Evolutionary conservation across 1,139 yeast genomes (phyloP).

Genomic region (Hansenula sp.): DNA sequence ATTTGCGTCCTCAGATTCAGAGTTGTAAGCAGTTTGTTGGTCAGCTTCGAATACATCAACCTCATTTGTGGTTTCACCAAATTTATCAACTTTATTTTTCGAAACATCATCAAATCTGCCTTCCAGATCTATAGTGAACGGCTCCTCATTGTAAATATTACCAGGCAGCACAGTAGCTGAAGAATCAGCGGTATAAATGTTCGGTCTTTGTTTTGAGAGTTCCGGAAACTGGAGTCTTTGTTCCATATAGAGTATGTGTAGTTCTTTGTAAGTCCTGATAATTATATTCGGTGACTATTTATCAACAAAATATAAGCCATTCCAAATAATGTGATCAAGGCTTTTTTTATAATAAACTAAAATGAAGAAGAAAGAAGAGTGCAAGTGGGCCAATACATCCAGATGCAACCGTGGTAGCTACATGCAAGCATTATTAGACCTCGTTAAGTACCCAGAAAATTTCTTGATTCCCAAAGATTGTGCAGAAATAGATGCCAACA

Average conservation of each 20-base stretch:
- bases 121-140: background rate
- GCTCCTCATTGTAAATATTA: background rate
- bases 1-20: background rate
- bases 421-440: too few relatives aligned
- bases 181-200: background rate
- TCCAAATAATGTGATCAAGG: too few relatives aligned
- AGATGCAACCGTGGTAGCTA: too few relatives aligned
- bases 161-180: background rate
- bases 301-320: too few relatives aligned
- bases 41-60: background rate
- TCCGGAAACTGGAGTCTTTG: background rate
- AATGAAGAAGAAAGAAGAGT: too few relatives aligned
- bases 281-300: background rate
- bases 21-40: background rate
- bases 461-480: too few relatives aligned
- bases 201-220: background rate
- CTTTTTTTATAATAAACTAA: too few relatives aligned
- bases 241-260: background rate
- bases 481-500: too few relatives aligned
- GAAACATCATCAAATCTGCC: background rate
- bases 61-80: background rate
- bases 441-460: too few relatives aligned
- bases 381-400: too few relatives aligned
- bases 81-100: background rate
- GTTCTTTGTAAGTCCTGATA: too few relatives aligned